Evolutionary conservation across 805 yeast genomes (phyloP).

Genomic region (Ogataea nakhonphanomensis): DNA sequence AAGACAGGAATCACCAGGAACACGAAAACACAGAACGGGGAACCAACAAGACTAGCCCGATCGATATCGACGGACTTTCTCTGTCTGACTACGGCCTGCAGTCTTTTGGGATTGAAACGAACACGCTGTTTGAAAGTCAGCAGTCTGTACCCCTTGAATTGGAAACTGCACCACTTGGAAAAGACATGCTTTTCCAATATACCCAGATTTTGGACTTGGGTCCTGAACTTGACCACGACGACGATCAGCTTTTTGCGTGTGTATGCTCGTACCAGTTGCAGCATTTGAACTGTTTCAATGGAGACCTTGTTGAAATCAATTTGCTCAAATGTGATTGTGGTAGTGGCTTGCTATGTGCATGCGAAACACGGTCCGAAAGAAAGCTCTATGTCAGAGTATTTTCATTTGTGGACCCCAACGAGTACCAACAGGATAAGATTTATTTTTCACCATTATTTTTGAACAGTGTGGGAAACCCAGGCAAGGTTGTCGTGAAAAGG

Average conservation of each 20-base stretch:
- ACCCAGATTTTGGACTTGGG: conserved; percentile 17
- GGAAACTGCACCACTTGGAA: conserved; percentile 7
- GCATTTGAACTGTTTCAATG: conserved; percentile 61
- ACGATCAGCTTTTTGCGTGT: conserved; percentile 43
- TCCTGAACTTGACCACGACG: conserved; percentile 35
- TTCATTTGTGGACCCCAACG: conserved; percentile 64
- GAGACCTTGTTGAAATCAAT: conserved; percentile 52
- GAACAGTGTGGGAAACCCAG: conserved; percentile 43
- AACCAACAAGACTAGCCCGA: too few species aligned
- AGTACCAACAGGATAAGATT: conserved; percentile 36
- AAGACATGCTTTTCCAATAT: conserved; percentile 13
- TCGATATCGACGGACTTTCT: background rate
- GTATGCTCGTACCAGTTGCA: conserved; percentile 50
- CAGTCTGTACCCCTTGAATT: conserved; percentile 10
- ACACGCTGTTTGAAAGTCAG: conserved; percentile 9
- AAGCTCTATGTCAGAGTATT: conserved; percentile 40
- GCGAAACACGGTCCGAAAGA: conserved; percentile 9
- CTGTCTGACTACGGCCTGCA: conserved; percentile 13
- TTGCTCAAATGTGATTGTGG: conserved; percentile 17
- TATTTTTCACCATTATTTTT: conserved; percentile 63
- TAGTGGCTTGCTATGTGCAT: conserved; percentile 18
- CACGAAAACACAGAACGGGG: background rate
- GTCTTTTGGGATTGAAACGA: conserved; percentile 16
- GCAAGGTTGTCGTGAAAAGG: conserved; percentile 15
- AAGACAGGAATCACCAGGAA: conserved; percentile 15